phyloP scores from a whole-genome alignment of 139 green algal species.

The Picochlorum sp. region DNA sequence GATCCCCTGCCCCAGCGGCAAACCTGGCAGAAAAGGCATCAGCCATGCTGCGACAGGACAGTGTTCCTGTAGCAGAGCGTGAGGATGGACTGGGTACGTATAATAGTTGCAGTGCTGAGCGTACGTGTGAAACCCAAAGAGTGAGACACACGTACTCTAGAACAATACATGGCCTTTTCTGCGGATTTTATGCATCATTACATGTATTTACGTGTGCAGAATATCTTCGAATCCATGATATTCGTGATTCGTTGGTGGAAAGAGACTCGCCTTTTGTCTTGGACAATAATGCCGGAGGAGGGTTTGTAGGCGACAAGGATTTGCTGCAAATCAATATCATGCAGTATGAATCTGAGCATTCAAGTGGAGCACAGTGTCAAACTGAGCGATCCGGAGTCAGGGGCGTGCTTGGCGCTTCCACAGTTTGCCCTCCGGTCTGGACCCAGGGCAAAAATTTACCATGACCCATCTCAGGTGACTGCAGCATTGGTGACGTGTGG shows the following conservation, averaged over 20 bases:
- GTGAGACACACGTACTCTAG: not conserved
- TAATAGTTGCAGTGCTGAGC: no score
- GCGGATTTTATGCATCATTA: no score
- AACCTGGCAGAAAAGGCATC: no score
- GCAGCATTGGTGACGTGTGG: conserved; percentile 90
- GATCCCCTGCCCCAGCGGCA: no score
- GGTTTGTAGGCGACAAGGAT: conserved; percentile 68
- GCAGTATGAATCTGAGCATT: conserved; percentile 57
- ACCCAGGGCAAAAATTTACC: conserved; percentile 69
- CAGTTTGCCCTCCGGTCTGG: conserved; percentile 70
- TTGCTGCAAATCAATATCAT: conserved; percentile 60
- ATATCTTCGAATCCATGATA: conserved; percentile 6
- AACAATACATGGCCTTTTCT: not conserved
- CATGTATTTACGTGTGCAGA: not conserved
- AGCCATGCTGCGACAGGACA: not conserved
- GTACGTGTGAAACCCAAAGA: no score
- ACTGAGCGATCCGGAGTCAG: conserved; percentile 1
- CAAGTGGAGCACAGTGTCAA: conserved; percentile 39
- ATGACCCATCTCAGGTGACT: conserved; percentile 66
- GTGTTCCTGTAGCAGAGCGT: not conserved
- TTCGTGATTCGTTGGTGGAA: not conserved
- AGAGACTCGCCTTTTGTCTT: conserved; percentile 55
- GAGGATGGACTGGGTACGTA: not conserved
- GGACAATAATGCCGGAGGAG: conserved; percentile 70
- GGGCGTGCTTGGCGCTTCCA: conserved; percentile 50